Evolutionary conservation across 208 protist genomes (phyloP).

Genomic region (Trypanosoma brucei): DNA sequence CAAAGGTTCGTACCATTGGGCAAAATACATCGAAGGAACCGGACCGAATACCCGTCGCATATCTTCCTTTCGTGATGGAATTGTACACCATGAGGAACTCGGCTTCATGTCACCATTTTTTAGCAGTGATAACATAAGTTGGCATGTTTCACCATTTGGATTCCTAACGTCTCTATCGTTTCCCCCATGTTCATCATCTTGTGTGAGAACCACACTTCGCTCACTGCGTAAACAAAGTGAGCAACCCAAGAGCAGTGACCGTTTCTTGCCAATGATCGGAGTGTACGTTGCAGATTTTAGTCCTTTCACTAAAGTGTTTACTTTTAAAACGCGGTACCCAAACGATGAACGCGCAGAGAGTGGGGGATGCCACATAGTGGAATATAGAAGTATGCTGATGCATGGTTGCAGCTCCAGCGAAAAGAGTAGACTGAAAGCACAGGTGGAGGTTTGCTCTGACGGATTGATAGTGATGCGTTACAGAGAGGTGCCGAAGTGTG

Average conservation of each 20-base stretch:
- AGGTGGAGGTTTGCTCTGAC: constrained; percentile 36
- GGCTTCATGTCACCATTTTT: constrained; percentile 30
- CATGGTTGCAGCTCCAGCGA: neutral
- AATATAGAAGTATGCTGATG: constrained; percentile 17
- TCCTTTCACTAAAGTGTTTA: neutral
- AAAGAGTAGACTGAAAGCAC: constrained; percentile 29
- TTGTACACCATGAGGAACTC: neutral
- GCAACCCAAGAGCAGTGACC: constrained; percentile 22
- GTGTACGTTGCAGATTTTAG: constrained; percentile 20
- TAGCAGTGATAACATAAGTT: constrained; percentile 16
- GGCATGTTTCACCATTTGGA: constrained; percentile 26
- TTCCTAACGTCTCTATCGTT: constrained; percentile 32
- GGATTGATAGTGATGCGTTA: constrained; percentile 54
- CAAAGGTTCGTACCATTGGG: neutral
- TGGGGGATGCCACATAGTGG: constrained; percentile 10
- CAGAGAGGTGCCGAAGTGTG: constrained; percentile 24
- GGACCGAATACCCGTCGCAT: neutral
- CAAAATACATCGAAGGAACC: neutral
- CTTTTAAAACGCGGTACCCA: neutral
- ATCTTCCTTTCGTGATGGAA: neutral
- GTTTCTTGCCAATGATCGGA: constrained; percentile 41
- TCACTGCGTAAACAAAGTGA: constrained; percentile 8
- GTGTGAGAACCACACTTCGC: constrained; percentile 13
- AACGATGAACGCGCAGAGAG: constrained; percentile 1
- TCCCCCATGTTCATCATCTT: constrained; percentile 32